Evolutionary conservation across 2,329 filamentous ascomycete species (phyloP).

Genomic region (Cladophialophora exuberans): DNA sequence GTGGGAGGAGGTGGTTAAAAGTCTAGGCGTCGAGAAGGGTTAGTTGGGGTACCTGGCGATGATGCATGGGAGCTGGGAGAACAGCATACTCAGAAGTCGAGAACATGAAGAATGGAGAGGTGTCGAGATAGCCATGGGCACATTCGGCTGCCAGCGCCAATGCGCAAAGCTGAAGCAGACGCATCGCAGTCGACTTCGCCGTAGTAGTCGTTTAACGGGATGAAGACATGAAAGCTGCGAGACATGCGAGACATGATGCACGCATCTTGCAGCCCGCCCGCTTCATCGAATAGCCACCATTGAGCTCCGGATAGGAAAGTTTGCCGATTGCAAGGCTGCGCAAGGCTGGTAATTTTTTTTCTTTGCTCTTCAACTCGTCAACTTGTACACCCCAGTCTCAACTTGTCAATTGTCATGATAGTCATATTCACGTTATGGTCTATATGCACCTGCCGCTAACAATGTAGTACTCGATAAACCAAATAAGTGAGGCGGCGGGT

Average conservation of each 20-base stretch:
- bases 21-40: constrained; percentile 28
- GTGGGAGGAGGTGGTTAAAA: constrained; percentile 44
- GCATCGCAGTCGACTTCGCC: constrained; percentile 21
- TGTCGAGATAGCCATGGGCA: constrained; percentile 55
- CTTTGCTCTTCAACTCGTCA: too few species aligned
- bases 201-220: constrained; percentile 12
- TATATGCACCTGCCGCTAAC: neutral
- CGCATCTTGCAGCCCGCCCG: constrained; percentile 6
- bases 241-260: constrained; percentile 16
- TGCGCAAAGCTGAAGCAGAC: constrained; percentile 25
- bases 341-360: too few species aligned
- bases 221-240: constrained; percentile 9
- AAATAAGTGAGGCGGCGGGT: too few species aligned
- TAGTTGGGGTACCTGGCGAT: constrained; percentile 7
- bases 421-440: neutral
- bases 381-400: too few species aligned
- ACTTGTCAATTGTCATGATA: too few species aligned
- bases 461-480: too few species aligned
- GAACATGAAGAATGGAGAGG: constrained; percentile 86
- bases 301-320: neutral
- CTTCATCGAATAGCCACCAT: constrained; percentile 16
- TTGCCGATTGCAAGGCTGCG: neutral
- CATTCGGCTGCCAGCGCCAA: constrained; percentile 29
- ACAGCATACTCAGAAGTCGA: constrained; percentile 81
- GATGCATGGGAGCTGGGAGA: constrained; percentile 9